These are phyloP conservation scores for Fibroporia radiculosa DNA, from an alignment of 768 basidiomycete genomes.

Conservation along the genomic window DNA sequence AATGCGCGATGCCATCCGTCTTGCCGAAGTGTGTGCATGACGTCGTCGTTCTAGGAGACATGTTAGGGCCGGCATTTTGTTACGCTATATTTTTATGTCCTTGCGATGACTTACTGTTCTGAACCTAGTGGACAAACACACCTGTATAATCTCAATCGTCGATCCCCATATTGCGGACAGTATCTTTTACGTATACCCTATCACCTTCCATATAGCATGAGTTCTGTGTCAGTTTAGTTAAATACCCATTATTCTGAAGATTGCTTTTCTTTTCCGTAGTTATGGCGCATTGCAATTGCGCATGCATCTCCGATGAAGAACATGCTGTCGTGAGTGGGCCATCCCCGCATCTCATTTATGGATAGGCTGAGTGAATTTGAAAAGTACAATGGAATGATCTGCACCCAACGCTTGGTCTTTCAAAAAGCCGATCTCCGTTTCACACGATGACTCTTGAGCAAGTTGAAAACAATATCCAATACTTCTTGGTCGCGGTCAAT, in stretches of 20 bases:
- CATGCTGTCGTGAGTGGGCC: not conserved
- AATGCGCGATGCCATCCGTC: slow-evolving; percentile 46
- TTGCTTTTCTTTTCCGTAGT: not conserved
- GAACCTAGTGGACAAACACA: not conserved
- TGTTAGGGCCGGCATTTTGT: not conserved
- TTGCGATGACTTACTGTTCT: not conserved
- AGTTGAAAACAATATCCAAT: not conserved
- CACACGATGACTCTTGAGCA: not conserved
- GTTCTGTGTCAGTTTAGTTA: not conserved
- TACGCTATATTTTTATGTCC: not conserved
- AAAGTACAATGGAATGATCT: not conserved
- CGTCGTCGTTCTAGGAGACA: not conserved
- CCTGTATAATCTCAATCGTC: not conserved
- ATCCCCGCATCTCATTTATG: not conserved
- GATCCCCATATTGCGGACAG: not conserved
- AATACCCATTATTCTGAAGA: not conserved
- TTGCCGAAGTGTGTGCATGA: slow-evolving; percentile 3
- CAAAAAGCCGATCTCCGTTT: not conserved
- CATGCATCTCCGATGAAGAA: not conserved
- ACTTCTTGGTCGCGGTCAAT: not conserved
- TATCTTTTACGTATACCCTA: not conserved
- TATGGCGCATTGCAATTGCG: not conserved
- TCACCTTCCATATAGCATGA: not conserved
- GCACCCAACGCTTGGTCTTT: not conserved
- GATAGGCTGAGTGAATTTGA: not conserved